Evolutionary conservation across 2,329 filamentous ascomycete genomes (phyloP).

Genomic region (Penicillium sp.): DNA sequence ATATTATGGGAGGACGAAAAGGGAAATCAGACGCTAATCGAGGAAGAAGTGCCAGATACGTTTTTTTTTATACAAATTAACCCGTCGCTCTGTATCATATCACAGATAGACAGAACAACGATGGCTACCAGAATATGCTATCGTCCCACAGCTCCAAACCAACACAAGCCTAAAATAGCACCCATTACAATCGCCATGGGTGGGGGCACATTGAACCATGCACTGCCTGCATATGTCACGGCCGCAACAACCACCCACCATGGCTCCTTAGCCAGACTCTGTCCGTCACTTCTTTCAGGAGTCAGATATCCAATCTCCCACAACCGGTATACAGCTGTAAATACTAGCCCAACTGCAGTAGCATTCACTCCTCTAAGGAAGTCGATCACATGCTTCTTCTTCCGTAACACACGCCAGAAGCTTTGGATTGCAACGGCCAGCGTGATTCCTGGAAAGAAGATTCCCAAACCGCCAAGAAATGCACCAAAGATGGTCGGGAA

Average conservation of each 20-base stretch:
- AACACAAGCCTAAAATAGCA: constrained; percentile 49
- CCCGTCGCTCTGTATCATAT: too few species aligned
- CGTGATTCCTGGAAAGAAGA: constrained; percentile 41
- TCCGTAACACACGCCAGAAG: constrained; percentile 56
- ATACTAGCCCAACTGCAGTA: constrained; percentile 62
- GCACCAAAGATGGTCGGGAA: constrained; percentile 49
- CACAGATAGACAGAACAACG: too few species aligned
- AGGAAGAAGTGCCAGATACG: too few species aligned
- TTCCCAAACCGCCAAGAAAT: constrained; percentile 51
- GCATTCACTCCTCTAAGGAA: constrained; percentile 60
- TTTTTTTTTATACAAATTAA: too few species aligned
- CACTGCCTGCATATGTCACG: constrained; percentile 48
- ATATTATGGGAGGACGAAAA: too few species aligned
- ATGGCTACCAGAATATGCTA: neutral
- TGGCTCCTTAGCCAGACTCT: constrained; percentile 58
- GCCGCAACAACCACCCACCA: constrained; percentile 66
- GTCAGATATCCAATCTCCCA: constrained; percentile 65
- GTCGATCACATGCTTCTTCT: constrained; percentile 50
- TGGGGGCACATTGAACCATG: constrained; percentile 51
- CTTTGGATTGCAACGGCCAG: constrained; percentile 44
- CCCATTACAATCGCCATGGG: constrained; percentile 50
- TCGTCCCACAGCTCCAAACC: constrained; percentile 47
- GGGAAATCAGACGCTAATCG: too few species aligned
- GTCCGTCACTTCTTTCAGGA: constrained; percentile 49
- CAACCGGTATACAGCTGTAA: constrained; percentile 64